phyloP scores from a whole-genome alignment of 1,139 yeast genomes.

The Debaryomyces sp. region DNA sequence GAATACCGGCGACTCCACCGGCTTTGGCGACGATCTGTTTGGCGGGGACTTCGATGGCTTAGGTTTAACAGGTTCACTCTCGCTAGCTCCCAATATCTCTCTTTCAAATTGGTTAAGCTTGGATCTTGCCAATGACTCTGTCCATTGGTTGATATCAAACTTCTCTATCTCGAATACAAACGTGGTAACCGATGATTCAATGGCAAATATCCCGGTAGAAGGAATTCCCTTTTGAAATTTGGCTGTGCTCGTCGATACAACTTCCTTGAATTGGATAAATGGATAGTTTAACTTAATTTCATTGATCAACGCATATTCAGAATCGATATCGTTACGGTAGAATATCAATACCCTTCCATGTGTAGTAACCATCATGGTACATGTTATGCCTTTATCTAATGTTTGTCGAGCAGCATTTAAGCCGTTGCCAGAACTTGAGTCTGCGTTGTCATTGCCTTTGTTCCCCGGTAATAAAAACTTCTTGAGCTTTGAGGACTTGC shows the following conservation, averaged over 20 bases:
- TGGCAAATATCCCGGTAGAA: conserved; percentile 54
- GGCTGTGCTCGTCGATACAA: conserved; percentile 35
- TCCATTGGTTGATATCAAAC: conserved; percentile 56
- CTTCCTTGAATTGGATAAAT: conserved; percentile 57
- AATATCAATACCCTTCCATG: conserved; percentile 60
- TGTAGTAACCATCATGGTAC: conserved; percentile 56
- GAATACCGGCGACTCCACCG: conserved; percentile 28
- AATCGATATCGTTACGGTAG: conserved; percentile 34
- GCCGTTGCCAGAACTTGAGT: not conserved
- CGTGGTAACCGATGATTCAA: conserved; percentile 49
- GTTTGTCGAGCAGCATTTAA: conserved; percentile 12
- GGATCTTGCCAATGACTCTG: conserved; percentile 53
- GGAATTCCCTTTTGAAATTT: conserved; percentile 38
- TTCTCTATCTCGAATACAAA: conserved; percentile 62
- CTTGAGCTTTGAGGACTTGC: conserved; percentile 26
- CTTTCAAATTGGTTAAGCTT: conserved; percentile 53
- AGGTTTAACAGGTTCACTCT: conserved; percentile 8
- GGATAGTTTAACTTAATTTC: conserved; percentile 54
- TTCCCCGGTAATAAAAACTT: conserved; percentile 29
- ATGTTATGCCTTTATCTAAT: conserved; percentile 39
- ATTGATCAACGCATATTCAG: conserved; percentile 40
- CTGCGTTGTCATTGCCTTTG: conserved; percentile 12
- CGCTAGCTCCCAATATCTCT: conserved; percentile 20
- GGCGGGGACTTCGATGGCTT: conserved; percentile 15
- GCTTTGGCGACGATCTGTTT: conserved; percentile 24